Evolutionary conservation across 2,329 filamentous ascomycete genomes (phyloP).

Genomic region (Paramyrothecium sp.): DNA sequence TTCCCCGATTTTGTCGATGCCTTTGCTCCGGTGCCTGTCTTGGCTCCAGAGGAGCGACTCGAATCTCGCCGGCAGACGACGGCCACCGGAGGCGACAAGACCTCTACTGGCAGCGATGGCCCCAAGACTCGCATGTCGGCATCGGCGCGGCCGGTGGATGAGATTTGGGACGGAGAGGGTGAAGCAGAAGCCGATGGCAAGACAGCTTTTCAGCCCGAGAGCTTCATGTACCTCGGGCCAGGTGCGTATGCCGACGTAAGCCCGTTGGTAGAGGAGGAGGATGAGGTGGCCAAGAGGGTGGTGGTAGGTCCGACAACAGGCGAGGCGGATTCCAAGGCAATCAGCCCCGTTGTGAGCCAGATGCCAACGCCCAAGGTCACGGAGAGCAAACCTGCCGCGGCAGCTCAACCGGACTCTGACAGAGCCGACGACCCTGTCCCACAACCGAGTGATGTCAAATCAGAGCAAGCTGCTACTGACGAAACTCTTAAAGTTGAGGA

Average conservation of each 20-base stretch:
- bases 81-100: slow-evolving; percentile 4
- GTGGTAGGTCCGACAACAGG: slow-evolving; percentile 17
- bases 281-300: slow-evolving; percentile 26
- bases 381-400: slow-evolving; percentile 13
- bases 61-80: slow-evolving; percentile 47
- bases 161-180: slow-evolving; percentile 28
- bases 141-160: slow-evolving; percentile 28
- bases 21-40: slow-evolving; percentile 31
- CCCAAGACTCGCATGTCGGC: slow-evolving; percentile 26
- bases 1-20: slow-evolving; percentile 51
- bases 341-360: slow-evolving; percentile 26
- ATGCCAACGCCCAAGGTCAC: slow-evolving; percentile 24
- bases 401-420: neutral
- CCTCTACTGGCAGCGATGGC: slow-evolving; percentile 6
- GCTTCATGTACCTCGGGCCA: slow-evolving; percentile 52
- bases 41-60: slow-evolving; percentile 52
- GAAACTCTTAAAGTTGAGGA: slow-evolving; percentile 3
- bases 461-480: neutral
- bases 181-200: slow-evolving; percentile 25
- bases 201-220: slow-evolving; percentile 49
- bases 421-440: neutral
- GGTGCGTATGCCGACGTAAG: slow-evolving; percentile 45
- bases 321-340: slow-evolving; percentile 14
- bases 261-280: slow-evolving; percentile 39
- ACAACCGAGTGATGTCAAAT: neutral